Base-by-base conservation (phyloP, 768 basidiomycete species). In the Paxillus involutus region DNA sequence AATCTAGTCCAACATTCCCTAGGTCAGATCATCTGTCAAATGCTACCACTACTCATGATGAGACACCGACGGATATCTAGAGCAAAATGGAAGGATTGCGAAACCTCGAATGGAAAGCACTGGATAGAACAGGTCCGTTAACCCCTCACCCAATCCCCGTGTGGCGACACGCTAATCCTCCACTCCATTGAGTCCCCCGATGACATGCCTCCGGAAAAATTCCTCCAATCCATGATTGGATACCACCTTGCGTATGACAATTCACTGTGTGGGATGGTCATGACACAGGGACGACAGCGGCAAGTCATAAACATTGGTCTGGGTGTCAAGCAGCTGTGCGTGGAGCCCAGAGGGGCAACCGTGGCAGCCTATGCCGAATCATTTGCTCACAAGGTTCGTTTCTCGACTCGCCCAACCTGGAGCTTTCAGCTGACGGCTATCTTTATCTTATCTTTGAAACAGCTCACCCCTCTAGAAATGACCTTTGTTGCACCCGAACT, bases 11-110 rank as follows among this genome's bases (percentile, higher is more conserved):
- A n/a, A 39, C 37, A n/a, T 7, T 30, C 35, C 37, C 8, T 69
- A 91, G 89, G 88, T 19, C 80, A 81, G 63, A 73, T 88, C 60
- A 84, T 91, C 67, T 83, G 84, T 16, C 77, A 85, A 59, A 85
- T 91, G 76, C 72, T 91, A 10, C 89, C 89, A 0, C 73, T 91
- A 12, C 83, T 91, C 60, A 90, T 91, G 89, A 91, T 91, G 89
- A 75, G 89, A 14, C 89, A 91, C 67, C 77, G 89, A 51, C 83
- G 89, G 37, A 87, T 91, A 69, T 87, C 89, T 2, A 77, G 89
- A 17, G 71, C 84, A 12, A 84, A 86, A 58, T 91, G 89, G 89
- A 76, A 78, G 54, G 88, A 89, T 57, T 78, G 78, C 52, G 70
- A 75, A 24, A 86, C 80, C 0, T 59, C 74, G 1, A 80, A 74